A percentile compares a stretch with the other conserved stretches of the same genome.
phyloP scores from a whole-genome alignment of 768 basidiomycete species.

The Rubroboletus pulcherrimus region DNA sequence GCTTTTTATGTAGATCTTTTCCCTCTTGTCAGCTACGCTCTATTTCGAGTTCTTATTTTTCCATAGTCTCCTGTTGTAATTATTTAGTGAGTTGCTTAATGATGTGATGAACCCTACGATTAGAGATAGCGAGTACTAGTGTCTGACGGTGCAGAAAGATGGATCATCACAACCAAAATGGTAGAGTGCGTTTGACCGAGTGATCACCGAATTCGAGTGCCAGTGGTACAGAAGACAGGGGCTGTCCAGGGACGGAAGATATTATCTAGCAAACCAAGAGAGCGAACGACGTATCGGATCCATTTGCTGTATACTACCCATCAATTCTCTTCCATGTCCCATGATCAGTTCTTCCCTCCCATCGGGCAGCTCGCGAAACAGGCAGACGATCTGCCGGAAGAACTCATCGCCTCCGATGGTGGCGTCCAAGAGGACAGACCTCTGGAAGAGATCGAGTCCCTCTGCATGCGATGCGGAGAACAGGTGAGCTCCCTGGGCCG shows the following conservation, averaged over 20 bases:
- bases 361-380: slow-evolving; percentile 54
- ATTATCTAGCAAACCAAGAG: neutral
- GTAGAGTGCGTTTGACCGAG: no score
- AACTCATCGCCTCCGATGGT: slow-evolving; percentile 25
- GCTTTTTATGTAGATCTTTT: neutral
- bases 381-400: slow-evolving; percentile 35
- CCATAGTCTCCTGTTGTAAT: slow-evolving; percentile 22
- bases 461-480: slow-evolving; percentile 92
- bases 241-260: slow-evolving; percentile 1
- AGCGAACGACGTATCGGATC: neutral
- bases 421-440: slow-evolving; percentile 45
- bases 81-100: slow-evolving; percentile 14
- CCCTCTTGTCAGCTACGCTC: neutral
- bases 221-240: neutral
- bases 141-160: no score
- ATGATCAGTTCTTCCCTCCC: slow-evolving; percentile 47
- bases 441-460: slow-evolving; percentile 80
- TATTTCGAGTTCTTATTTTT: slow-evolving; percentile 2
- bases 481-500: slow-evolving; percentile 52
- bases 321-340: slow-evolving; percentile 19
- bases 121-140: neutral
- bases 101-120: neutral
- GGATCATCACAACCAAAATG: no score
- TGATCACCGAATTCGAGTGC: no score
- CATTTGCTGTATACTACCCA: neutral